A percentile compares a stretch with the other conserved stretches of the same genome.
These are phyloP conservation scores for Cercospora berteroae DNA, from an alignment of 2,329 filamentous ascomycete species.

Conservation along the genomic window DNA sequence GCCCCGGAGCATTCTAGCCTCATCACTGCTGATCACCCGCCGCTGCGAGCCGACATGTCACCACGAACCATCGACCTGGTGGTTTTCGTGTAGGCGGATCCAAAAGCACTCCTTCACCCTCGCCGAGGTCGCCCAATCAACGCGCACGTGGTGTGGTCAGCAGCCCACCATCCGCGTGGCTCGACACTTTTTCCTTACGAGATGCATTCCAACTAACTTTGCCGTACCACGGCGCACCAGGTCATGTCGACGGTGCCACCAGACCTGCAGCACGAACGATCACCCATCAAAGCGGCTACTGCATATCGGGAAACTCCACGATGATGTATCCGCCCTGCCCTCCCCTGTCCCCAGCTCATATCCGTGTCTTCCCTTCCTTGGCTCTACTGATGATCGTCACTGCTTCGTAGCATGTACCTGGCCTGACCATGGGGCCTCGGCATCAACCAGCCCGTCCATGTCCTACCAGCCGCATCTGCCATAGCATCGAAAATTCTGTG, in stretches of 20 bases:
- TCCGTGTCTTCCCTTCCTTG: not conserved
- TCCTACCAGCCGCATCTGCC: not conserved
- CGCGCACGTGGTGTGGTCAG: constrained; percentile 1
- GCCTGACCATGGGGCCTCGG: not conserved
- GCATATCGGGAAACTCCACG: not conserved
- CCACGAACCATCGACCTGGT: not conserved
- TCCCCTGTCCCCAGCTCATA: not conserved
- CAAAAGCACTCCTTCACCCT: not conserved
- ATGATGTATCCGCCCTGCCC: not conserved
- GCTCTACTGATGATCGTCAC: not conserved
- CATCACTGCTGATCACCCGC: not conserved
- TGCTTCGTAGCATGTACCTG: not conserved
- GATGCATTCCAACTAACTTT: not conserved
- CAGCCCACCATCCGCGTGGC: constrained; percentile 7
- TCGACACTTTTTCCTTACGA: constrained; percentile 1
- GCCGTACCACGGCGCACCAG: not conserved
- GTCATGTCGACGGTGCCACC: not conserved
- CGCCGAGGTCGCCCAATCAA: constrained; percentile 1
- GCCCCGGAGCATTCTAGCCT: not conserved
- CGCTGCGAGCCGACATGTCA: not conserved
- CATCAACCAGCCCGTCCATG: not conserved
- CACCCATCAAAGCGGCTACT: not conserved
- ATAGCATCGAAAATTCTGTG: not conserved
- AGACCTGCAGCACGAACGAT: not conserved
- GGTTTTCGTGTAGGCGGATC: not conserved